Evolutionary conservation across 768 basidiomycete genomes (phyloP).

Genomic region (Coprinopsis sp.): DNA sequence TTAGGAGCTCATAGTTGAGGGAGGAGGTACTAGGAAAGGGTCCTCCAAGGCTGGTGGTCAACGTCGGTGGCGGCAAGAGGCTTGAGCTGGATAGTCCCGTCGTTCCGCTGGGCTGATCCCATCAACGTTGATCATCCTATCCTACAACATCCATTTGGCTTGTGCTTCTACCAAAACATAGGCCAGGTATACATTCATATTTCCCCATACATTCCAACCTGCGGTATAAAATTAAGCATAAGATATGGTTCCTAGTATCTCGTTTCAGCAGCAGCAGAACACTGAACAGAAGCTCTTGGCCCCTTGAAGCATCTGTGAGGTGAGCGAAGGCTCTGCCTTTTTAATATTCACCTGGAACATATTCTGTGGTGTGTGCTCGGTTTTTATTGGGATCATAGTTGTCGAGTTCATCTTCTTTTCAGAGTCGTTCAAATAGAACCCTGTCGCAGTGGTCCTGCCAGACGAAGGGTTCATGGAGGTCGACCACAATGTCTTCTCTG

Average conservation of each 20-base stretch:
- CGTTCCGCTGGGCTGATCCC: too few relatives aligned
- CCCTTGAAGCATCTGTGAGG: neutral
- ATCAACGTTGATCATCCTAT: neutral
- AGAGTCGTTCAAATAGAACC: conserved; percentile 12
- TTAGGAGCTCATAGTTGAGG: too few relatives aligned
- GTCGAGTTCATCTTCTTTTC: conserved; percentile 14
- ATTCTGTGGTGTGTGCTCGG: conserved; percentile 9
- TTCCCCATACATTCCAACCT: neutral
- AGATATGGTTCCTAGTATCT: too few relatives aligned
- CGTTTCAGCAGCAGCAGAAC: neutral
- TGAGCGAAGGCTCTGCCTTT: neutral
- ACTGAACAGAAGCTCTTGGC: neutral
- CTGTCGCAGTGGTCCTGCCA: conserved; percentile 19
- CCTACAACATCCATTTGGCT: neutral
- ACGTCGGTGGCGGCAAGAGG: too few relatives aligned
- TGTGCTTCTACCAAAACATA: neutral
- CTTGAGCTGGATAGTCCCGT: too few relatives aligned
- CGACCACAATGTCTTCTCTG: conserved; percentile 33
- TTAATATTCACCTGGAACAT: neutral
- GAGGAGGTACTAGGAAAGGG: too few relatives aligned
- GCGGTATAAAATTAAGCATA: neutral
- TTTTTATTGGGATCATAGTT: conserved; percentile 20
- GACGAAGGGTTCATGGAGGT: conserved; percentile 31
- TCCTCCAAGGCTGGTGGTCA: too few relatives aligned
- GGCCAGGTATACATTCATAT: neutral